A percentile compares a stretch with the other conserved stretches of the same genome.
phyloP scores from a whole-genome alignment of 805 yeast species.

The Kazachstania bromeliacearum region DNA sequence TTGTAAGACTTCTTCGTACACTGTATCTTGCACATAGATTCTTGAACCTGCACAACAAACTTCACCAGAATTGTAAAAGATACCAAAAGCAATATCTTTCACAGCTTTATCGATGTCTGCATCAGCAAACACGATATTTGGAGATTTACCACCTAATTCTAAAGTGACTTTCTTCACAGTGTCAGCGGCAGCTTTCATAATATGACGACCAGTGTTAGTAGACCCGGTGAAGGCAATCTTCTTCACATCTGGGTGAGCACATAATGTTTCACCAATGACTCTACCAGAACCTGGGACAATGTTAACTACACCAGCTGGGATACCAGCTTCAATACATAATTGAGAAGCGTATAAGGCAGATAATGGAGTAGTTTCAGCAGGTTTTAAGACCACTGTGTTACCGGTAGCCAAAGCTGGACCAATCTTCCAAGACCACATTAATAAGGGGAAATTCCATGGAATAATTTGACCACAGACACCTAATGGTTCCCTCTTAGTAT shows the following conservation, averaged over 20 bases:
- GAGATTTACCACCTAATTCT: slow-evolving; percentile 96
- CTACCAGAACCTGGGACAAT: slow-evolving; percentile 81
- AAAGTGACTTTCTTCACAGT: slow-evolving; percentile 83
- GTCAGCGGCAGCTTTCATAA: slow-evolving; percentile 73
- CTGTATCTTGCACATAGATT: slow-evolving; percentile 73
- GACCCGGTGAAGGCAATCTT: slow-evolving; percentile 95
- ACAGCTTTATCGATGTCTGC: slow-evolving; percentile 72
- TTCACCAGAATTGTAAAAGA: slow-evolving; percentile 91
- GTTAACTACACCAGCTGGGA: slow-evolving; percentile 87
- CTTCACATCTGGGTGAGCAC: slow-evolving; percentile 70
- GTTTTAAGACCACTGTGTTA: slow-evolving; percentile 77
- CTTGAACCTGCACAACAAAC: slow-evolving; percentile 94
- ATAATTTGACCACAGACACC: slow-evolving; percentile 95
- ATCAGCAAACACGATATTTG: slow-evolving; percentile 80
- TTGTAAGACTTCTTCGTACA: slow-evolving; percentile 67
- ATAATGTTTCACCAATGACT: slow-evolving; percentile 72
- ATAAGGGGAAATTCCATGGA: slow-evolving; percentile 94
- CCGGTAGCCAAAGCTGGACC: slow-evolving; percentile 92
- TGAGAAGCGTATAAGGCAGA: slow-evolving; percentile 71
- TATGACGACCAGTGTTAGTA: slow-evolving; percentile 77
- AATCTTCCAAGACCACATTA: slow-evolving; percentile 91
- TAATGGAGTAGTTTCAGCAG: slow-evolving; percentile 88
- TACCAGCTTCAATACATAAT: slow-evolving; percentile 69
- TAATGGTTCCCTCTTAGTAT: slow-evolving; percentile 79
- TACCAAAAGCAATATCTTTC: slow-evolving; percentile 67